Percentiles rank a stretch among this genome's conserved stretches.
Evolutionary conservation across 306 rosid genomes (phyloP).

Genomic region (Quercus aquifolioides): DNA sequence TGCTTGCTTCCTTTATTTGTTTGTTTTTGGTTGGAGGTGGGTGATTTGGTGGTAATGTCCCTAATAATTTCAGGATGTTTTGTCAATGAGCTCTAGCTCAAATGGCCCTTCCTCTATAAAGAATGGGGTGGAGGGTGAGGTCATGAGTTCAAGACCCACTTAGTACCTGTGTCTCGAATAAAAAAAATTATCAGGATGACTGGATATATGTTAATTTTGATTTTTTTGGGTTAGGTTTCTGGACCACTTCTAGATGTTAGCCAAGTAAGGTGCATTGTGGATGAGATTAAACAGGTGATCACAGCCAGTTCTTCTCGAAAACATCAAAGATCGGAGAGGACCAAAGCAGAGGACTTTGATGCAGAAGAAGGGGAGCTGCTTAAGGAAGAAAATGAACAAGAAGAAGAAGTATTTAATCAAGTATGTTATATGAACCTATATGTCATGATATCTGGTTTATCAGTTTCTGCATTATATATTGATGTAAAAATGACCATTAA

Average conservation of each 20-base stretch:
- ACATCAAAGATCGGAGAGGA: conserved; percentile 81
- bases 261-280: conserved; percentile 86
- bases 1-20: neutral
- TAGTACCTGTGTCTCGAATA: no score
- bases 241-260: conserved; percentile 77
- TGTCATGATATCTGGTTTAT: conserved; percentile 8
- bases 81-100: no score
- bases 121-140: no score
- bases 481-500: neutral
- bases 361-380: conserved; percentile 89
- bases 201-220: neutral
- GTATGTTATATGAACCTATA: conserved; percentile 30
- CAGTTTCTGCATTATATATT: conserved; percentile 8
- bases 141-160: no score
- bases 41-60: neutral
- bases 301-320: conserved; percentile 92
- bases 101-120: no score
- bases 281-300: conserved; percentile 85
- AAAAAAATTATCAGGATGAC: neutral
- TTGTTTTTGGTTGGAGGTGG: neutral
- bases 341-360: conserved; percentile 95
- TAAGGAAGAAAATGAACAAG: conserved; percentile 95
- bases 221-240: conserved; percentile 53
- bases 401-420: conserved; percentile 97
- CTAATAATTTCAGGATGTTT: neutral